Base-by-base conservation (phyloP, 2,329 filamentous ascomycete genomes). In the Coniella lustricola region DNA sequence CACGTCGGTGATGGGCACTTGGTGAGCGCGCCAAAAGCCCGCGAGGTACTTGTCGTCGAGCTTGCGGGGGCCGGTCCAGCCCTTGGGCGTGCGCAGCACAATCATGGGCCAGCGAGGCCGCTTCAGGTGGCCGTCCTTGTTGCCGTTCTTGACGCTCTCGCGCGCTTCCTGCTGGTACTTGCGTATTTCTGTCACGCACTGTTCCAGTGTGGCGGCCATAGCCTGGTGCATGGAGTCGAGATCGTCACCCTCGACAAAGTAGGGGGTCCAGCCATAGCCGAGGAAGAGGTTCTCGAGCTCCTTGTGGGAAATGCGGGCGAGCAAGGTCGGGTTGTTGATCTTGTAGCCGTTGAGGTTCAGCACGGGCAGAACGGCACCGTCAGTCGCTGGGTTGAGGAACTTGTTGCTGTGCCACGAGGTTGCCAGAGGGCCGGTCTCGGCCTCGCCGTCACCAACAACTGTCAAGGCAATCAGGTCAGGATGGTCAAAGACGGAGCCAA, bases 281-380 rank as follows among this genome's bases (percentile, higher is more conserved):
- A 77, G 55, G 64, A 90, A 85, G 16, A 90, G 71, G 20, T 74
- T 69, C 56, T 81, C 75, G 5, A 90, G 72, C 66, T 90, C 86
- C 53, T 85, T 78, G 62, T 89, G 84, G 37, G 79, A 78, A 60
- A 90, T 84, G 55, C 86, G 80, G 13, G 85, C 81, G 14, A 90
- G 75, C 0, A 90, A 61, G 4, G 82, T 90, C 8, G 84, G 84
- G 64, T 88, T 87, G 71, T 87, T 87, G 71, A 90, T 90, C 72
- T 90, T 90, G 75, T 90, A 90, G 40, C 86, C 86, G 58, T 90
- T 90, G 31, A 90, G 72, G 63, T 90, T 85, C 10, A 90, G 74
- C 5, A 90, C 81, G 0, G 86, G 86, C 1, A 90, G 73, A 7
- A 90, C 86, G 33, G 85, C 86, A 25, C 86, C 86, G 58, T 90